Conservation (phyloP, 352 stramenopile genomes). For the Globisporangium canariense region DNA sequence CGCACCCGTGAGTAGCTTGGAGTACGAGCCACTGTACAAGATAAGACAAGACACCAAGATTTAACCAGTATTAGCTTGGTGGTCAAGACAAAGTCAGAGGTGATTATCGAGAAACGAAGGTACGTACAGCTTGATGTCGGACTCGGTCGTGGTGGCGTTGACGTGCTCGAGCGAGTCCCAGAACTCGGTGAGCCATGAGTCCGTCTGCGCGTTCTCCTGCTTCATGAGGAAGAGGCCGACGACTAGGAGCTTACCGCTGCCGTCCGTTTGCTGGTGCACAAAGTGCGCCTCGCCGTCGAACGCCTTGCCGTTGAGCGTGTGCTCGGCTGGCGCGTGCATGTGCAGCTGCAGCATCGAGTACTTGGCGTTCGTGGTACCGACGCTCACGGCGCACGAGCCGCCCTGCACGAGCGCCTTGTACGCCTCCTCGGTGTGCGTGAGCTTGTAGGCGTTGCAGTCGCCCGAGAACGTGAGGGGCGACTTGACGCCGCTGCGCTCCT, state of each 20-base stretch:
- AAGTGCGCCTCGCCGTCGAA: slow-evolving; percentile 39
- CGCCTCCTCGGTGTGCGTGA: slow-evolving; percentile 21
- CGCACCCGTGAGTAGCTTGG: neutral
- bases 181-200: slow-evolving; percentile 12
- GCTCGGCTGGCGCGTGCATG: slow-evolving; percentile 33
- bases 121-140: slow-evolving; percentile 3
- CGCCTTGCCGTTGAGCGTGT: slow-evolving; percentile 36
- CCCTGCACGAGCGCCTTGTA: slow-evolving; percentile 15
- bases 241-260: slow-evolving; percentile 18
- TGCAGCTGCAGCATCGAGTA: slow-evolving; percentile 32
- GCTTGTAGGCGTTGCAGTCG: slow-evolving; percentile 15
- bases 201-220: slow-evolving; percentile 10
- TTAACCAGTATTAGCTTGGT: neutral
- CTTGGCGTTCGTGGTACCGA: slow-evolving; percentile 6
- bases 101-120: neutral
- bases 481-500: neutral
- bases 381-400: slow-evolving; percentile 18
- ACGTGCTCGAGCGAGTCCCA: slow-evolving; percentile 5
- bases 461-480: slow-evolving; percentile 19
- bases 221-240: slow-evolving; percentile 22
- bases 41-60: neutral
- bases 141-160: slow-evolving; percentile 1
- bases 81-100: neutral
- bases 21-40: slow-evolving; percentile 10
- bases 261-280: slow-evolving; percentile 26